phyloP scores from a whole-genome alignment of 495 filamentous ascomycete genomes.

The Penicillium atrosanguineum region DNA sequence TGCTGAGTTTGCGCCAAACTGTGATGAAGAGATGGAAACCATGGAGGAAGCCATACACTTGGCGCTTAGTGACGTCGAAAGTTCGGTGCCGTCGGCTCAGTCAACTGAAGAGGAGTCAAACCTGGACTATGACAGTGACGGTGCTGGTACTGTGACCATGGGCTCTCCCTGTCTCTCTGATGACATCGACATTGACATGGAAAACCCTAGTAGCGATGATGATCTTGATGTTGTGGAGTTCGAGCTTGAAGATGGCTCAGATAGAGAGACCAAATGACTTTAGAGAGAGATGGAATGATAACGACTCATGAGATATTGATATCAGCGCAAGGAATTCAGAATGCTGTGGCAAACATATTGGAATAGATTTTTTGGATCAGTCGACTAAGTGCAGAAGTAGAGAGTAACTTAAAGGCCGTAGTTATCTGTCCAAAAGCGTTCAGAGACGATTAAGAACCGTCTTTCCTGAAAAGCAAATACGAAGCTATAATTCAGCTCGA shows the following conservation, averaged over 20 bases:
- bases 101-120: background rate
- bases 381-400: no score
- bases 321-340: background rate
- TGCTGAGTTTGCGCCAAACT: background rate
- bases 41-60: background rate
- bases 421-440: no score
- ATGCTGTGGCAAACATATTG: background rate
- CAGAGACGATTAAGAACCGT: no score
- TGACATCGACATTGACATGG: slow-evolving; percentile 8
- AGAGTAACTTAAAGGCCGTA: no score
- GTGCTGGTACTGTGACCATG: slow-evolving; percentile 9
- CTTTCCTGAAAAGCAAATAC: no score
- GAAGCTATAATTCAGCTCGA: no score
- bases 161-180: slow-evolving; percentile 8
- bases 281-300: background rate
- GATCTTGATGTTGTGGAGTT: slow-evolving; percentile 7
- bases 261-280: background rate
- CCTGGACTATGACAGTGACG: slow-evolving; percentile 3
- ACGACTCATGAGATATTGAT: background rate
- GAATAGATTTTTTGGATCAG: no score
- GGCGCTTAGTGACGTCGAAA: background rate
- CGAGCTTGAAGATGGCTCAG: background rate
- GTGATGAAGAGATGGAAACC: background rate
- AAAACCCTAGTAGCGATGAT: background rate
- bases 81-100: background rate